phyloP scores from a whole-genome alignment of 1,139 yeast species.

The Scheffersomyces titani region DNA sequence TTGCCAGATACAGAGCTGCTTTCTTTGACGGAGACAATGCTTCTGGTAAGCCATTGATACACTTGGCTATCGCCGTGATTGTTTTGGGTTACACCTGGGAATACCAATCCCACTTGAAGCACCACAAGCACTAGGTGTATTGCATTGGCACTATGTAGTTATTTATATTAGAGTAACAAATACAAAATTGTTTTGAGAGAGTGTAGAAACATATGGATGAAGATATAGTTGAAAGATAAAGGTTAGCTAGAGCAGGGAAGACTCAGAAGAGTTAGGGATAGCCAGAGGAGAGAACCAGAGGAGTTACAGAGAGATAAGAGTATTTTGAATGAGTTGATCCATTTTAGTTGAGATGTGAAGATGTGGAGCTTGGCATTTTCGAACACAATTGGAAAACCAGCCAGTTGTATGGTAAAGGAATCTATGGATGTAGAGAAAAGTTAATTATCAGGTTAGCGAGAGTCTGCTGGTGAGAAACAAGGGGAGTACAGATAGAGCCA shows the following conservation, averaged over 20 bases:
- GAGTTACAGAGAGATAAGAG: no score
- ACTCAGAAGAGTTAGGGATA: no score
- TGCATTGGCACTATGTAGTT: not conserved
- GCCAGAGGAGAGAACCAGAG: not conserved
- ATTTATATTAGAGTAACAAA: slow-evolving; percentile 2
- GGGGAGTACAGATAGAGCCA: not conserved
- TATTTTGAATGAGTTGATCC: no score
- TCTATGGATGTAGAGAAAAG: not conserved
- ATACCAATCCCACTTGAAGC: slow-evolving; percentile 82
- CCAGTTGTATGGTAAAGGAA: no score
- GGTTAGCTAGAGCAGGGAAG: no score
- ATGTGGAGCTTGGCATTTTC: not conserved
- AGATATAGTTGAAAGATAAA: no score
- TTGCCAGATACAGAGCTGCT: slow-evolving; percentile 77
- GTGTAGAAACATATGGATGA: not conserved
- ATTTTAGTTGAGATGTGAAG: not conserved
- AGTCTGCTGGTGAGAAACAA: not conserved
- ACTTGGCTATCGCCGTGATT: slow-evolving; percentile 70
- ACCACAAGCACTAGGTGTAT: slow-evolving; percentile 39
- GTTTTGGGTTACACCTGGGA: slow-evolving; percentile 88
- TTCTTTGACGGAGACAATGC: slow-evolving; percentile 79
- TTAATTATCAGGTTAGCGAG: not conserved
- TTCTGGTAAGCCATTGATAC: slow-evolving; percentile 79
- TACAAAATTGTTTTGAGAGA: not conserved
- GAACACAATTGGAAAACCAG: no score